Conservation (phyloP, 2,329 filamentous ascomycete genomes). For the Alternaria arbusti region DNA sequence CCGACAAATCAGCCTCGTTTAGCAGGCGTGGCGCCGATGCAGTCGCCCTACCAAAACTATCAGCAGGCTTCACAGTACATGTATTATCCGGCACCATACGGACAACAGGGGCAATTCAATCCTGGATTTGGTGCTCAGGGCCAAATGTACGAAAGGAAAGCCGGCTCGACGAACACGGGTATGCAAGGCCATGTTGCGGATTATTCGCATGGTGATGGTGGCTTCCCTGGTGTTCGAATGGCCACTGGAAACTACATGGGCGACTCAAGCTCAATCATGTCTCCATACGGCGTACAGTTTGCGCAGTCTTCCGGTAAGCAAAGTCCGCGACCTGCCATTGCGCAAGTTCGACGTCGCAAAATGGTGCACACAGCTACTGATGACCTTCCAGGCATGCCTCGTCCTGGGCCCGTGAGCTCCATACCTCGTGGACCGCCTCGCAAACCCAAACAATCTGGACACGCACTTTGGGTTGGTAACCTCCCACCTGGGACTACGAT, state of each 20-base stretch:
- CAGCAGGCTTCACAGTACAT: slow-evolving; percentile 42
- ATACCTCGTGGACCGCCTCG: slow-evolving; percentile 67
- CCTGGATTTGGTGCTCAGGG: slow-evolving; percentile 32
- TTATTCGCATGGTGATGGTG: slow-evolving; percentile 26
- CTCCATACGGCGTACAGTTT: slow-evolving; percentile 25
- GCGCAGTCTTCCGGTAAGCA: slow-evolving; percentile 30
- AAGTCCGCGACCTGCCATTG: not conserved
- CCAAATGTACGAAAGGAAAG: slow-evolving; percentile 40
- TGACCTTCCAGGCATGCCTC: slow-evolving; percentile 24
- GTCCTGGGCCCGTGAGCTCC: slow-evolving; percentile 35
- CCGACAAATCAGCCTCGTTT: slow-evolving; percentile 34
- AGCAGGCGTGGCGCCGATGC: slow-evolving; percentile 27
- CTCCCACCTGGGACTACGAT: slow-evolving; percentile 83
- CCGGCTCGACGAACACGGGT: slow-evolving; percentile 28
- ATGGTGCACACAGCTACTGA: not conserved
- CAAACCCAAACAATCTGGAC: slow-evolving; percentile 74
- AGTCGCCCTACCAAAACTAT: slow-evolving; percentile 39
- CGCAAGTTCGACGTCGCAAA: not conserved
- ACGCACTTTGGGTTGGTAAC: slow-evolving; percentile 96
- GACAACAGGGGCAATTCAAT: slow-evolving; percentile 34
- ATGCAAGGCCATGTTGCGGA: slow-evolving; percentile 32
- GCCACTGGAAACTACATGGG: slow-evolving; percentile 16
- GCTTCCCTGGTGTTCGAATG: slow-evolving; percentile 23
- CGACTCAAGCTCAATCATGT: slow-evolving; percentile 23
- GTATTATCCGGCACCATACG: slow-evolving; percentile 46